Evolutionary conservation across 2,329 filamentous ascomycete species (phyloP).

Genomic region (Alternaria alternata): DNA sequence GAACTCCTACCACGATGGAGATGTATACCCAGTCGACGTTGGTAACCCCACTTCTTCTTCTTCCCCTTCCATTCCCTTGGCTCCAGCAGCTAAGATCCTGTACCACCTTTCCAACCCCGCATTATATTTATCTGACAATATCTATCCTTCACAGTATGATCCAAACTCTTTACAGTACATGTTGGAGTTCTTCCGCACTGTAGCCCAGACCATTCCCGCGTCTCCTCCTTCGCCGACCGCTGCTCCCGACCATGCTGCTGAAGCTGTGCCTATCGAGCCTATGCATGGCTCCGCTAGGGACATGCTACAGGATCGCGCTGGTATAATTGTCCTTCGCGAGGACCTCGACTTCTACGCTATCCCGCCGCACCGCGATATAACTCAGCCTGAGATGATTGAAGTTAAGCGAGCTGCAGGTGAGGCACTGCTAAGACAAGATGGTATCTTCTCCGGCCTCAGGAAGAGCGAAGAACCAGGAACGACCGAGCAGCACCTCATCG

Average conservation of each 20-base stretch:
- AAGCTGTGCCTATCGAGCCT: slow-evolving; percentile 73
- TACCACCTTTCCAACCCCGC: slow-evolving; percentile 54
- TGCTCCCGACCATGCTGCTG: slow-evolving; percentile 51
- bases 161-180: slow-evolving; percentile 97
- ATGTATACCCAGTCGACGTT: slow-evolving; percentile 97
- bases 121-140: slow-evolving; percentile 65
- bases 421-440: slow-evolving; percentile 86
- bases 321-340: slow-evolving; percentile 95
- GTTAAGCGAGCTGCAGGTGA: slow-evolving; percentile 91
- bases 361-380: slow-evolving; percentile 83
- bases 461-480: slow-evolving; percentile 96
- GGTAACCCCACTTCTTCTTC: slow-evolving; percentile 58
- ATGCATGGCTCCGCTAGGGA: slow-evolving; percentile 74
- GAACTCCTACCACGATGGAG: slow-evolving; percentile 89
- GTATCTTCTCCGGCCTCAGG: slow-evolving; percentile 94
- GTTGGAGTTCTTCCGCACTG: slow-evolving; percentile 96
- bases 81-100: slow-evolving; percentile 51
- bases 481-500: slow-evolving; percentile 96
- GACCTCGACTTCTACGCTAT: slow-evolving; percentile 98
- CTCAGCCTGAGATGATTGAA: slow-evolving; percentile 89
- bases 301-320: slow-evolving; percentile 85
- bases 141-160: slow-evolving; percentile 79
- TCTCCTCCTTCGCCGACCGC: slow-evolving; percentile 71
- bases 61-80: slow-evolving; percentile 38
- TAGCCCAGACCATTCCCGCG: slow-evolving; percentile 92